Conservation (phyloP, 1,284 basidiomycete species). For the Malassezia nana region DNA sequence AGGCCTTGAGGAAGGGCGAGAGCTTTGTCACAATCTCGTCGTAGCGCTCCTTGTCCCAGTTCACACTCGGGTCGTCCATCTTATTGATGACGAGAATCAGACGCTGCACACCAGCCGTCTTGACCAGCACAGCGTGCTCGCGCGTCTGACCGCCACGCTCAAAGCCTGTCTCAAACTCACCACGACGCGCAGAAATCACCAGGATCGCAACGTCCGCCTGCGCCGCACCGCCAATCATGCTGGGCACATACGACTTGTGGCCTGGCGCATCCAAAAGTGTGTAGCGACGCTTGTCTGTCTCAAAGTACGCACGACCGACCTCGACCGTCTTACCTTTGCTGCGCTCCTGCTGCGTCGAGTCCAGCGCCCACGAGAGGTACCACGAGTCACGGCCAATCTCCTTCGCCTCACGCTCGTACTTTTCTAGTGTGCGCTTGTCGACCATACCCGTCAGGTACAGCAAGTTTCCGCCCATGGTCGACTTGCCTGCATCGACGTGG, state of each 20-base stretch:
- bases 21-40: slow-evolving; percentile 44
- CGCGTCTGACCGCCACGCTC: slow-evolving; percentile 47
- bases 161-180: slow-evolving; percentile 48
- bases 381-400: slow-evolving; percentile 46
- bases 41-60: slow-evolving; percentile 43
- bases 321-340: slow-evolving; percentile 48
- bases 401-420: slow-evolving; percentile 47
- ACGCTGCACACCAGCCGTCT: slow-evolving; percentile 47
- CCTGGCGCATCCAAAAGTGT: slow-evolving; percentile 47
- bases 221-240: slow-evolving; percentile 47
- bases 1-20: slow-evolving; percentile 38
- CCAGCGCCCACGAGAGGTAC: slow-evolving; percentile 48
- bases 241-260: slow-evolving; percentile 47
- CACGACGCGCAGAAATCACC: slow-evolving; percentile 45
- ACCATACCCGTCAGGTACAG: slow-evolving; percentile 47
- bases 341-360: slow-evolving; percentile 46
- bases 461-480: slow-evolving; percentile 46
- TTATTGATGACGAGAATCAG: slow-evolving; percentile 47
- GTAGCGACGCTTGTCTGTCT: slow-evolving; percentile 47
- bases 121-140: slow-evolving; percentile 47
- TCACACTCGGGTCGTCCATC: slow-evolving; percentile 47
- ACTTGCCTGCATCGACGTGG: slow-evolving; percentile 48
- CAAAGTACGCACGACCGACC: slow-evolving; percentile 46
- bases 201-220: slow-evolving; percentile 47
- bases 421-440: slow-evolving; percentile 48